Base-by-base conservation (phyloP, 768 basidiomycete species). In the Boletus coccyginus region DNA sequence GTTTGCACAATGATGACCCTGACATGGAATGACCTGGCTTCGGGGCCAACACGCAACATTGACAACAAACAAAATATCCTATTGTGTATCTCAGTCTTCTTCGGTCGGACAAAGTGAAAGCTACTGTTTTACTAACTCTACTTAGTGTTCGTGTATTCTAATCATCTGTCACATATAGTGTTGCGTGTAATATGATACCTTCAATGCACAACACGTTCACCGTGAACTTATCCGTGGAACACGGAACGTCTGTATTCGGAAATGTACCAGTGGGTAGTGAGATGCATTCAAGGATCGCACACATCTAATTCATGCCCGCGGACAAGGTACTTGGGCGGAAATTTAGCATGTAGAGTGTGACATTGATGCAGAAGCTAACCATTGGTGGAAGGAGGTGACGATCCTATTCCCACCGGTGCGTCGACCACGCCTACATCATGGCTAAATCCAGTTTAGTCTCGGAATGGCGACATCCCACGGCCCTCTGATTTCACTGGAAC, bases 381-480 rank as follows among this genome's bases (percentile, higher is more conserved):
- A 58, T 66, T 55, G 55, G 46, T 9, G 58, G 66, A 72, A 68
- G 57, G 57, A 41, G 31, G 44, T 60, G 69, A 62, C 62, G 61
- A 66, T 71, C 67, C 54, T 50, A 50, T 63, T 64, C 62, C 60
- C 69, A 61, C 67, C 63, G 53, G 59, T 63, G 55, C 50, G 54
- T 51, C 54, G 54, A 48, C 64, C 70, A 70, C 66, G 66, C 63
- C 49, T 40, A 48, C 45, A 47, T n/a, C 54, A 55, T 39, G 47
- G 56, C 55, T 59, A 68, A 57, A 56, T 62, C 66, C 71, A 82
- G 66, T 83, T 82, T 45, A 86, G 74, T 72, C 82, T 84, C 36
- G 92, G 92, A 61, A 86, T 81, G 31, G 92, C 92, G 29, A 90
- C 88, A 69, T 94, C 92, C 92, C 92, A 94, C 59, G 91, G 88